Evolutionary conservation across 805 yeast genomes (phyloP).

Genomic region (Cyberlindnera samutprakarnensis): DNA sequence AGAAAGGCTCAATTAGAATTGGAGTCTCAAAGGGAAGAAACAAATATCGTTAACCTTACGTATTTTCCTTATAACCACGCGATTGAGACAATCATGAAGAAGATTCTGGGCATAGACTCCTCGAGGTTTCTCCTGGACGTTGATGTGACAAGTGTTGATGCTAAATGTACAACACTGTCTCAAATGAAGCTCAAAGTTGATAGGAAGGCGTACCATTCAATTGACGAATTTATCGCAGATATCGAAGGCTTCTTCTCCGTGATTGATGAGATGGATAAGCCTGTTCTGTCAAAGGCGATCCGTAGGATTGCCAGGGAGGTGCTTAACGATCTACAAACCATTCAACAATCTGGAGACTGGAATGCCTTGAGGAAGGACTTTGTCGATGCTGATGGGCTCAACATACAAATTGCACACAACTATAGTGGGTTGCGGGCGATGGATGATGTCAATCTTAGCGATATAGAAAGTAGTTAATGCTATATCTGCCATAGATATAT

Average conservation of each 20-base stretch:
- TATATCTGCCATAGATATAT: too few species aligned
- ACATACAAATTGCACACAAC: not conserved
- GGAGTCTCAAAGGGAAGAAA: conserved; percentile 4
- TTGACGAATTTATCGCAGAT: conserved; percentile 16
- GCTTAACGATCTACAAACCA: conserved; percentile 7
- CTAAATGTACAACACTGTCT: conserved; percentile 6
- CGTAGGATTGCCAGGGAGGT: conserved; percentile 15
- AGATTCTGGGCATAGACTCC: conserved; percentile 20
- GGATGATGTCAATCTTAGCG: not conserved
- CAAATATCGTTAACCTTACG: conserved; percentile 7
- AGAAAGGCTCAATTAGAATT: conserved; percentile 25
- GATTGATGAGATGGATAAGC: conserved; percentile 12
- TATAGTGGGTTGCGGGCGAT: not conserved
- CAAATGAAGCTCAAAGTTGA: conserved; percentile 9
- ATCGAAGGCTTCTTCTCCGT: conserved; percentile 12
- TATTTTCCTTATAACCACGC: conserved; percentile 23
- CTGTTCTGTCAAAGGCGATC: conserved; percentile 11
- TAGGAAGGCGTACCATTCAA: conserved; percentile 6
- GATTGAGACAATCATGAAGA: conserved; percentile 12
- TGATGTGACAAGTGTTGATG: conserved; percentile 3
- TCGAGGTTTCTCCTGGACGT: conserved; percentile 21
- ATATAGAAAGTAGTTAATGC: too few species aligned
- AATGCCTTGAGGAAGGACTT: not conserved
- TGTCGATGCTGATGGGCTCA: not conserved
- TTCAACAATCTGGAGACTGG: conserved; percentile 7